These are phyloP conservation scores for Sporothrix luriei DNA, from an alignment of 2,329 filamentous ascomycete species.

Conservation along the genomic window DNA sequence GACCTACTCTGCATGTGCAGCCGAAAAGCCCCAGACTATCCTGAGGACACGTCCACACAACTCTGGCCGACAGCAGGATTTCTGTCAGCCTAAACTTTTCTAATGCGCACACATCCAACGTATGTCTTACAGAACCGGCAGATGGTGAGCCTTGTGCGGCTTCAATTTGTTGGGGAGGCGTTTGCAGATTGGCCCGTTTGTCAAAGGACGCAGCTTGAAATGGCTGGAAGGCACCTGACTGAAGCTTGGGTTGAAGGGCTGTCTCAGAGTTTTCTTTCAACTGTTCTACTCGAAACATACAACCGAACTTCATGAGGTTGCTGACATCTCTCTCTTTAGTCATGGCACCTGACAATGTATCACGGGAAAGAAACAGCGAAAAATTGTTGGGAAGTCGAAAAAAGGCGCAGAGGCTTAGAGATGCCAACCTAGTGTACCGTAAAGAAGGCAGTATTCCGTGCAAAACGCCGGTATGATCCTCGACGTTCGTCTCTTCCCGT, in stretches of 20 bases:
- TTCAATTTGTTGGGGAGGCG: neutral
- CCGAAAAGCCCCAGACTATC: constrained; percentile 3
- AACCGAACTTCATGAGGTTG: neutral
- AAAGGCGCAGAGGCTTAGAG: neutral
- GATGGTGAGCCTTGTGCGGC: constrained; percentile 6
- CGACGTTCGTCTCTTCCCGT: constrained; percentile 7
- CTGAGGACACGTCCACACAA: neutral
- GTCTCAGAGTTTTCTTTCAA: neutral
- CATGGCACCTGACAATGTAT: constrained; percentile 11
- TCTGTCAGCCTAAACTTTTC: neutral
- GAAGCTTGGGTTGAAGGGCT: neutral
- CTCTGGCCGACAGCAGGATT: neutral
- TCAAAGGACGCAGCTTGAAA: neutral
- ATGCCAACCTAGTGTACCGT: neutral
- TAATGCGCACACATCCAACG: neutral
- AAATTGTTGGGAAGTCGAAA: constrained; percentile 20
- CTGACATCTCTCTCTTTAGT: neutral
- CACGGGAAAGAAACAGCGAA: neutral
- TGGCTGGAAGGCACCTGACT: neutral
- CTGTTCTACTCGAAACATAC: too few species aligned
- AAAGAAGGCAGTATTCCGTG: neutral
- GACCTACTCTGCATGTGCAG: neutral
- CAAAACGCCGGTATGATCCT: neutral
- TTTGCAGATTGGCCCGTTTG: neutral
- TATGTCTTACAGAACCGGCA: neutral